Conservation (phyloP, 2,329 filamentous ascomycete genomes). For the Proliferodiscus dingleyae region DNA sequence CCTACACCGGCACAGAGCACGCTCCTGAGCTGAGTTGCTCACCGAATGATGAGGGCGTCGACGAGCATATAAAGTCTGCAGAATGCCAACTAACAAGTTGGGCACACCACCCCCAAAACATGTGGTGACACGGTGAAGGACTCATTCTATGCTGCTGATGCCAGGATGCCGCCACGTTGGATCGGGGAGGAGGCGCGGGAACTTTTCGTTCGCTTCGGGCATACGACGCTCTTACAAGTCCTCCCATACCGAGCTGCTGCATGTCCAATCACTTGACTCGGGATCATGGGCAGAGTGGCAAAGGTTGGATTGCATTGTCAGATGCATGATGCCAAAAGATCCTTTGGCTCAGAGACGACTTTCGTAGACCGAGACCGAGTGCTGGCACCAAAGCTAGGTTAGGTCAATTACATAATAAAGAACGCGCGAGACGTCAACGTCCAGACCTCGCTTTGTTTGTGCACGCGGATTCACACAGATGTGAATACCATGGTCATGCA, state of each 20-base stretch:
- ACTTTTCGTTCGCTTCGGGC: neutral
- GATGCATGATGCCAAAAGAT: neutral
- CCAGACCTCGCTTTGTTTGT: too few species aligned
- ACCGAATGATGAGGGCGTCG: neutral
- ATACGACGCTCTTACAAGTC: neutral
- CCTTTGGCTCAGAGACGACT: too few species aligned
- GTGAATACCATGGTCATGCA: too few species aligned
- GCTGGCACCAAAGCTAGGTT: too few species aligned
- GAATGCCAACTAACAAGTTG: neutral
- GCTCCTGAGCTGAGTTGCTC: neutral
- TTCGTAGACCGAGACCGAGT: too few species aligned
- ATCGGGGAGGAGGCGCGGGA: neutral
- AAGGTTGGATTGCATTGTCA: neutral
- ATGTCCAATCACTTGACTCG: slow-evolving; percentile 2
- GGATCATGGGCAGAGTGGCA: neutral
- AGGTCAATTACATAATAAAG: too few species aligned
- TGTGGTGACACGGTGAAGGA: neutral
- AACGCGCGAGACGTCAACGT: too few species aligned
- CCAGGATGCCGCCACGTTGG: slow-evolving; percentile 1
- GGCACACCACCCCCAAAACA: neutral
- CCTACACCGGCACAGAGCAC: too few species aligned
- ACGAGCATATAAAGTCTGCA: neutral
- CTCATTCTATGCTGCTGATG: neutral
- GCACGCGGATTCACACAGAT: too few species aligned
- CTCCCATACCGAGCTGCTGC: neutral